These are phyloP conservation scores for Boletus subparvulus DNA, from an alignment of 768 basidiomycete species.

Conservation along the genomic window DNA sequence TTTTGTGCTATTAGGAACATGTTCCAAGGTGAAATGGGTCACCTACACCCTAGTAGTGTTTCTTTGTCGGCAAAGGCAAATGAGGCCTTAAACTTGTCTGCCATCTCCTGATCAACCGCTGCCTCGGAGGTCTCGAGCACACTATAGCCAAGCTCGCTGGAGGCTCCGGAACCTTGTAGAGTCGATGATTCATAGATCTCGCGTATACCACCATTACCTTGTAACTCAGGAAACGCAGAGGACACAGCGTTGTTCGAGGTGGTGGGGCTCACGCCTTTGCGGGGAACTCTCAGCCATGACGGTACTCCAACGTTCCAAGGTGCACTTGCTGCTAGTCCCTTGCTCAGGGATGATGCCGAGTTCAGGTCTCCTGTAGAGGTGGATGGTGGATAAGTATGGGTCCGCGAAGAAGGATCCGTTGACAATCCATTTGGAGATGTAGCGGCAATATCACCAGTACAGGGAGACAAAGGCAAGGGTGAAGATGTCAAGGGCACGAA, in stretches of 20 bases:
- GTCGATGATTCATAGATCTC: slow-evolving; percentile 50
- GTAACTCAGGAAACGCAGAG: slow-evolving; percentile 18
- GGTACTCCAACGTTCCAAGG: slow-evolving; percentile 69
- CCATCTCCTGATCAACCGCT: slow-evolving; percentile 57
- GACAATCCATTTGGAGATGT: slow-evolving; percentile 10
- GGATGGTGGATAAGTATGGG: slow-evolving; percentile 83
- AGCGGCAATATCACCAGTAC: slow-evolving; percentile 3
- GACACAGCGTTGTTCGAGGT: slow-evolving; percentile 27
- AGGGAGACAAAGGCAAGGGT: slow-evolving; percentile 23
- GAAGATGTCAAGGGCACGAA: slow-evolving; percentile 63
- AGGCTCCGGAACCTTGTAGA: slow-evolving; percentile 30
- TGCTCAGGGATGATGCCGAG: slow-evolving; percentile 38
- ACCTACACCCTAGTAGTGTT: slow-evolving; percentile 82
- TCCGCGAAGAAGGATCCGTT: slow-evolving; percentile 34
- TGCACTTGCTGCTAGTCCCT: slow-evolving; percentile 38
- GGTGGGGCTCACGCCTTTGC: slow-evolving; percentile 39
- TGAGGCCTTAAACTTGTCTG: slow-evolving; percentile 72
- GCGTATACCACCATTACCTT: slow-evolving; percentile 43
- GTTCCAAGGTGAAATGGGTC: neutral
- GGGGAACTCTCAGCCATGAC: slow-evolving; percentile 62
- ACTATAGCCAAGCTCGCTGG: slow-evolving; percentile 72
- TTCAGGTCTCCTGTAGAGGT: slow-evolving; percentile 49
- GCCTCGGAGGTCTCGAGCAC: slow-evolving; percentile 74
- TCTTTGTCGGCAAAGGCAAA: slow-evolving; percentile 94
- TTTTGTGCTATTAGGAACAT: slow-evolving; percentile 32